Base-by-base conservation (phyloP, 768 basidiomycete genomes). In the Serendipita indica region DNA sequence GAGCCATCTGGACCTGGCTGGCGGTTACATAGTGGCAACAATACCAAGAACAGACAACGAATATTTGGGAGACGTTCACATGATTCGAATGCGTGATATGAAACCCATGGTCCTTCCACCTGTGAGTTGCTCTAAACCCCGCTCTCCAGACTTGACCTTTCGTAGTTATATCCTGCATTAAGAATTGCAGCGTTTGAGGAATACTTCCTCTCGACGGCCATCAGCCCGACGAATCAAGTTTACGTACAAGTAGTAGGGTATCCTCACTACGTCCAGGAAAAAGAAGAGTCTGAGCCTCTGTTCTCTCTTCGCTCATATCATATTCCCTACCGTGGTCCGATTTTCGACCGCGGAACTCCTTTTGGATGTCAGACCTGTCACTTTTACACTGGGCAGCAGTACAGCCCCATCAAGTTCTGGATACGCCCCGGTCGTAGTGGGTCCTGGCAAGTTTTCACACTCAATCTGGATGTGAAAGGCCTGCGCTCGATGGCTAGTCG, bases 231-330 rank as follows among this genome's bases (percentile, higher is more conserved):
- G 12, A 28, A n/a, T 22, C 49, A 33, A 28, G n/a, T 54, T 54
- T 33, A 54, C 32, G 25, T 54, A n/a, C 49, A 54, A 27, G n/a
- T 54, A 16, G 49, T 54, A 25, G 49, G 49, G n/a, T 54, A 54
- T 30, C 49, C 49, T 4, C n/a, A n/a, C n/a, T n/a, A n/a, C n/a
- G n/a, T n/a, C n/a, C 49, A 27, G n/a, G 22, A 18, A 25, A 18
- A 54, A 13, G 25, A 54, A 18, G 22, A 54, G 25, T 33, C 12
- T 27, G n/a, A 43, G n/a, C 41, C 41, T 6, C 41, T 25, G n/a
- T 5, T 43, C 4, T 20, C 49, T 1, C 1, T 54, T 7, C 49
- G 32, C 32, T 54, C 49, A 10, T 54, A 54, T 27, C 25, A 27
- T 30, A 54, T 54, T 2, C 49, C 49, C 22, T 54, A 25, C 32